Conservation (phyloP, 2,329 filamentous ascomycete genomes). For the Cytospora piceicola region DNA sequence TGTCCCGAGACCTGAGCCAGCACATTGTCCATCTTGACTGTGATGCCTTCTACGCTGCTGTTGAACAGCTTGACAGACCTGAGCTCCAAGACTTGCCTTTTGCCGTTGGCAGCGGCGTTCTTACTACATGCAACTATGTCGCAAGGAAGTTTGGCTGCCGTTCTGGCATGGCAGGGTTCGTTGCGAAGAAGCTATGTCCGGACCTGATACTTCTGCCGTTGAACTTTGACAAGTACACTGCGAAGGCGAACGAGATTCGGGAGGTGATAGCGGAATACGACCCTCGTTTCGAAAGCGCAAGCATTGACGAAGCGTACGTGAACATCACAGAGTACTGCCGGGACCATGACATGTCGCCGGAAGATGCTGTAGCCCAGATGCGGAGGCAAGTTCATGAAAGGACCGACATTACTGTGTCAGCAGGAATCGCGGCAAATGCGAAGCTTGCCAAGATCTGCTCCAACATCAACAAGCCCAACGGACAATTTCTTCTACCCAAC, state of each 20-base stretch:
- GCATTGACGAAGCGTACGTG: slow-evolving; percentile 94
- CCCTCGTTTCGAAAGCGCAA: slow-evolving; percentile 86
- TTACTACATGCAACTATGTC: slow-evolving; percentile 80
- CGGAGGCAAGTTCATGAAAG: slow-evolving; percentile 74
- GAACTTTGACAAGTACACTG: slow-evolving; percentile 88
- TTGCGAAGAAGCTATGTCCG: slow-evolving; percentile 92
- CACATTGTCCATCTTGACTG: slow-evolving; percentile 91
- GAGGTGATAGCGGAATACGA: slow-evolving; percentile 86
- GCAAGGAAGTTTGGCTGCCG: slow-evolving; percentile 89
- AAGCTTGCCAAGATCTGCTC: slow-evolving; percentile 95
- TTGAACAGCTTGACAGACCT: slow-evolving; percentile 82
- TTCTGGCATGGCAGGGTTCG: slow-evolving; percentile 94
- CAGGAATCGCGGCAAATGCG: slow-evolving; percentile 91
- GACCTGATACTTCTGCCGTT: slow-evolving; percentile 79
- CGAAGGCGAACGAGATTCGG: slow-evolving; percentile 87
- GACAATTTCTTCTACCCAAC: slow-evolving; percentile 77
- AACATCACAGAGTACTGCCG: slow-evolving; percentile 89
- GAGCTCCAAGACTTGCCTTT: slow-evolving; percentile 87
- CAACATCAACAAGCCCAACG: slow-evolving; percentile 95
- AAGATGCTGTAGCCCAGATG: slow-evolving; percentile 77
- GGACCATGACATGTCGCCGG: slow-evolving; percentile 68
- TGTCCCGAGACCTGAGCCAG: slow-evolving; percentile 79
- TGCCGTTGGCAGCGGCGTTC: slow-evolving; percentile 75
- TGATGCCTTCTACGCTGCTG: slow-evolving; percentile 96
- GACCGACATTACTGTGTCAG: slow-evolving; percentile 86